Base-by-base conservation (phyloP, 1,139 yeast species). In the Pichia sp. region DNA sequence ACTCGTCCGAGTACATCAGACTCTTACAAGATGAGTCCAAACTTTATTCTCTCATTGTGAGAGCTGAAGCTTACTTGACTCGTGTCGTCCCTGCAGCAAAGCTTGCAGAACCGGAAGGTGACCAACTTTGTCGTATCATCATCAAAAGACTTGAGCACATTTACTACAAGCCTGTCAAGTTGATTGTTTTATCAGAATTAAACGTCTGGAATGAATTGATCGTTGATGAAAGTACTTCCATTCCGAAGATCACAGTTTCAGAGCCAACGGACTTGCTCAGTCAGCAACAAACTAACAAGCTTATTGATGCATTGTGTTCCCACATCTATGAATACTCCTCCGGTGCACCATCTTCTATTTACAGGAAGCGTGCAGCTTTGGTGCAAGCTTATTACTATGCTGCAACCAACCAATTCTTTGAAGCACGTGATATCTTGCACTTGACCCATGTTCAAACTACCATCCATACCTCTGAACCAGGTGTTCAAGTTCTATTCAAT, bases 301-400 rank as follows among this genome's bases (percentile, higher is more conserved):
- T 88, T 43, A 67, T 91, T 49, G 78, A 79, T 50, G 61, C 72
- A 16, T 69, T 91, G 53, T 73, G 84, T 48, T 64, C 75, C 23
- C 74, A 74, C 50, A 71, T 91, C 46, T 71, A 74, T 60, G 68
- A 72, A 46, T 88, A 84, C 58, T 59, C 76, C 38, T 78, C 76
- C 59, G 42, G 44, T 34, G 23, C 35, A 18, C 31, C 34, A 15
- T 42, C 47, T 19, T 67, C 81, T 17, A 65, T 77, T 36, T 79
- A 78, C 66, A 77, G 87, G 52, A 81, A 88, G 50, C 80, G 81
- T 52, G 95, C 96, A 22, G 76, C 83, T 62, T 74, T 93, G 50
- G 77, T 77, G 57, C 85, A 84, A 55, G 81, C 88, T 45, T 93
- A 88, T 67, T 91, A 84, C 67, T 81, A 80, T 59, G 95, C 98